Evolutionary conservation across 225 moss, liverwort and hornwort genomes (phyloP).

Genomic region (Pleurozium schreberi): DNA sequence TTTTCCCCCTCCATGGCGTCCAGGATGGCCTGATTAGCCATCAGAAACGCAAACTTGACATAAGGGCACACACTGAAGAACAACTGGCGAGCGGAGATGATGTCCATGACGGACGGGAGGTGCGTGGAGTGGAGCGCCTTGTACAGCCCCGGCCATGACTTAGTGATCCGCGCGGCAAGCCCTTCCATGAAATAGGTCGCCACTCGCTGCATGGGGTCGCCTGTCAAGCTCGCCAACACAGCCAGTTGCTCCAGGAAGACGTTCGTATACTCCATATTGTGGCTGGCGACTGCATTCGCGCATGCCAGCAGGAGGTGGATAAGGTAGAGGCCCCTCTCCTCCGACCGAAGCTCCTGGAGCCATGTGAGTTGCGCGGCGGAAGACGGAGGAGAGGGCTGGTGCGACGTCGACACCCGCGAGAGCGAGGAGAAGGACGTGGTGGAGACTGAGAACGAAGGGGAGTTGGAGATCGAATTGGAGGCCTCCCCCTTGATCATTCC

Average conservation of each 20-base stretch:
- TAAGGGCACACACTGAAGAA: slow-evolving; percentile 78
- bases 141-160: slow-evolving; percentile 70
- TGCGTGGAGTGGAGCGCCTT: slow-evolving; percentile 73
- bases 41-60: slow-evolving; percentile 62
- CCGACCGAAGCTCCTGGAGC: slow-evolving; percentile 72
- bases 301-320: slow-evolving; percentile 66
- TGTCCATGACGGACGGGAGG: slow-evolving; percentile 52
- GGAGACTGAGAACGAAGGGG: slow-evolving; percentile 50
- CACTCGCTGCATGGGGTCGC: slow-evolving; percentile 81
- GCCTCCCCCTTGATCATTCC: slow-evolving; percentile 70
- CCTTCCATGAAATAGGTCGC: slow-evolving; percentile 88
- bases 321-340: slow-evolving; percentile 62
- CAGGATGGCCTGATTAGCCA: slow-evolving; percentile 62
- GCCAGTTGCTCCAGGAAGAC: slow-evolving; percentile 72
- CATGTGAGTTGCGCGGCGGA: slow-evolving; percentile 30
- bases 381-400: slow-evolving; percentile 50
- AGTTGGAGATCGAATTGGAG: slow-evolving; percentile 54
- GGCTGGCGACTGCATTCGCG: slow-evolving; percentile 51
- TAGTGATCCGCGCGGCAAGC: slow-evolving; percentile 64
- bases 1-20: slow-evolving; percentile 77
- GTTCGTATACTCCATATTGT: slow-evolving; percentile 73
- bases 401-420: slow-evolving; percentile 34
- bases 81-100: slow-evolving; percentile 62
- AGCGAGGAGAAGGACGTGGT: slow-evolving; percentile 45
- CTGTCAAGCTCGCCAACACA: slow-evolving; percentile 55